A percentile compares a stretch with the other conserved stretches of the same genome.
Evolutionary conservation across 805 yeast genomes (phyloP).

Genomic region (Cyberlindnera saturnus): DNA sequence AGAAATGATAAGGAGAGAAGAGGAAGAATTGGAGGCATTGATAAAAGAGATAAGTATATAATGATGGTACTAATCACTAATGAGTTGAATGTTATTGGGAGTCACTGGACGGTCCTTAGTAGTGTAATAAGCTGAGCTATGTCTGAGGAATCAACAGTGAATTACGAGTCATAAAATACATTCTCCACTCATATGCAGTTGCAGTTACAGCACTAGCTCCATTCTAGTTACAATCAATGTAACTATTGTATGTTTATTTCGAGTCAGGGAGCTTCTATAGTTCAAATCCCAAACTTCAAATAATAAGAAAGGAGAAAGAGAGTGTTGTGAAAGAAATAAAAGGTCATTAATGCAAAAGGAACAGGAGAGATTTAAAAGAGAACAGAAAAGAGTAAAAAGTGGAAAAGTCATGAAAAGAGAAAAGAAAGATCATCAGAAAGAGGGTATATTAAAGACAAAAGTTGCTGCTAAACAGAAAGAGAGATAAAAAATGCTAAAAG

Average conservation of each 20-base stretch:
- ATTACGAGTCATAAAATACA: too few relatives aligned
- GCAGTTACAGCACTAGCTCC: too few relatives aligned
- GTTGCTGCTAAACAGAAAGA: slow-evolving; percentile 2
- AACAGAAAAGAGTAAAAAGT: background rate
- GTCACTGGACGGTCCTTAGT: too few relatives aligned
- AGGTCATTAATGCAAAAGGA: background rate
- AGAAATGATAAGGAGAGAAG: slow-evolving; percentile 10
- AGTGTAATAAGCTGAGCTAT: too few relatives aligned
- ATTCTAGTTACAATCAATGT: too few relatives aligned
- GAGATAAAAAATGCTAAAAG: background rate
- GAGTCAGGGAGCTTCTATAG: too few relatives aligned
- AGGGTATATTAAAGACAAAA: slow-evolving; percentile 11
- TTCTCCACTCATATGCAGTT: too few relatives aligned
- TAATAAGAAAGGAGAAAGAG: background rate
- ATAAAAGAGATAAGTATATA: slow-evolving; percentile 2
- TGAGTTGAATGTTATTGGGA: too few relatives aligned
- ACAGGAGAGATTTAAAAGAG: background rate
- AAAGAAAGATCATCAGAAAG: background rate
- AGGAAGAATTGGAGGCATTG: slow-evolving; percentile 14
- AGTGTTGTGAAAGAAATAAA: background rate
- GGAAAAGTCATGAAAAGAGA: background rate
- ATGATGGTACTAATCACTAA: too few relatives aligned
- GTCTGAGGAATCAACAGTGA: too few relatives aligned
- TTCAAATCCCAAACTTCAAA: background rate
- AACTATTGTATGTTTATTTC: too few relatives aligned